A percentile compares a stretch with the other conserved stretches of the same genome.
These are phyloP conservation scores for Nicotiana paniculata DNA, from an alignment of 257 asterid genomes.

Conservation along the genomic window DNA sequence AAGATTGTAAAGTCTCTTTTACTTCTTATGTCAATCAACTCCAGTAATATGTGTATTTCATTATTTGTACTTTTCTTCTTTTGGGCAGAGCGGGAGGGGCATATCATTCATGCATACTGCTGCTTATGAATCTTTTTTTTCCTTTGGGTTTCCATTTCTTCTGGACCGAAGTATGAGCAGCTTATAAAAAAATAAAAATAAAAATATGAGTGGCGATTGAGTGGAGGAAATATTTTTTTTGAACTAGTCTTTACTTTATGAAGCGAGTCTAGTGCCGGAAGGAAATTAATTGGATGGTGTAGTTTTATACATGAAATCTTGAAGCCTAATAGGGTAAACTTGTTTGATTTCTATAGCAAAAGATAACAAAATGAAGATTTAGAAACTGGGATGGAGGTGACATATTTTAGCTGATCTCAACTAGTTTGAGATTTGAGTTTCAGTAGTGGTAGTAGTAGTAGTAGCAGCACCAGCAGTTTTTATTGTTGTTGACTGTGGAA, in stretches of 20 bases:
- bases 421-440: background rate
- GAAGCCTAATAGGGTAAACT: background rate
- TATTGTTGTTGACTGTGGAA: background rate
- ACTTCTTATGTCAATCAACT: background rate
- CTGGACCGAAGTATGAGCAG: background rate
- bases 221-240: background rate
- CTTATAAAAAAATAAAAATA: too few species aligned
- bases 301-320: background rate
- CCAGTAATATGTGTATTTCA: background rate
- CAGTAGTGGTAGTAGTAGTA: background rate
- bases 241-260: background rate
- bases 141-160: background rate
- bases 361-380: background rate
- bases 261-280: background rate
- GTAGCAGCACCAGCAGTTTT: too few species aligned
- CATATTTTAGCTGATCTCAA: background rate
- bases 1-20: conserved; percentile 40
- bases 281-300: background rate
- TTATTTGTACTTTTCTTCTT: background rate
- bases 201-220: background rate
- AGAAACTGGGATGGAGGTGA: background rate
- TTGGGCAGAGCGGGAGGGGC: too few species aligned
- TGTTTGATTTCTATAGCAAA: background rate
- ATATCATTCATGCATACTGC: background rate
- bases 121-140: background rate